A percentile compares a stretch with the other conserved stretches of the same genome.
Conservation (phyloP, 306 rosid genomes). For the Sechiopsis laciniata region DNA sequence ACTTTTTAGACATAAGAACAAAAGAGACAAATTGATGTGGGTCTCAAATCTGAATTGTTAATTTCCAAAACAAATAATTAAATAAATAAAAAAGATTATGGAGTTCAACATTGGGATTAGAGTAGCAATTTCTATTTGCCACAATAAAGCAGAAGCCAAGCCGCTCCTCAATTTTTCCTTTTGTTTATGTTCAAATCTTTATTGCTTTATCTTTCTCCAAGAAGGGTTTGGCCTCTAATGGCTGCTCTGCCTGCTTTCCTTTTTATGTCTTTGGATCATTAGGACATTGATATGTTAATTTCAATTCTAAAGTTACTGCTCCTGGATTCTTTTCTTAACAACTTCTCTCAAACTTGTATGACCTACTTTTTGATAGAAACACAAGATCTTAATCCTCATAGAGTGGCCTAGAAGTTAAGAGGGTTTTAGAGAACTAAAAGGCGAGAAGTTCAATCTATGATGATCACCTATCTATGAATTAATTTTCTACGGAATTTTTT, state of each 20-base stretch:
- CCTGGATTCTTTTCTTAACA: background rate
- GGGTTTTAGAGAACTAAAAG: too few species aligned
- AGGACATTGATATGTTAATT: background rate
- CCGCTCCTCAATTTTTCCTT: background rate
- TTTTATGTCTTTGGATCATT: constrained; percentile 10
- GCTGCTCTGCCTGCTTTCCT: constrained; percentile 17
- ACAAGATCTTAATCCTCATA: too few species aligned
- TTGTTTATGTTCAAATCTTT: background rate
- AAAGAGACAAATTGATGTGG: constrained; percentile 10
- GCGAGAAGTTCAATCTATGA: too few species aligned
- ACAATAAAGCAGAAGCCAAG: background rate
- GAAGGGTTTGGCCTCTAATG: constrained; percentile 36
- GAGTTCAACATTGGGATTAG: constrained; percentile 11
- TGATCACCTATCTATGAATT: too few species aligned
- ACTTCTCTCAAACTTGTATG: background rate
- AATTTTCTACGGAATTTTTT: too few species aligned
- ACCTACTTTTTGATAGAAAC: background rate
- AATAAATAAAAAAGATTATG: background rate
- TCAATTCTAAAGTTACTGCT: background rate
- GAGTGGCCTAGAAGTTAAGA: too few species aligned
- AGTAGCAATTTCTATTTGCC: background rate
- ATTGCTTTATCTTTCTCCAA: constrained; percentile 29
- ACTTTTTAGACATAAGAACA: background rate
- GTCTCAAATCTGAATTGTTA: background rate
- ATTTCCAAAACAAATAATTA: background rate